Base-by-base conservation (phyloP, 2,329 filamentous ascomycete species). In the Fusarium sp. region DNA sequence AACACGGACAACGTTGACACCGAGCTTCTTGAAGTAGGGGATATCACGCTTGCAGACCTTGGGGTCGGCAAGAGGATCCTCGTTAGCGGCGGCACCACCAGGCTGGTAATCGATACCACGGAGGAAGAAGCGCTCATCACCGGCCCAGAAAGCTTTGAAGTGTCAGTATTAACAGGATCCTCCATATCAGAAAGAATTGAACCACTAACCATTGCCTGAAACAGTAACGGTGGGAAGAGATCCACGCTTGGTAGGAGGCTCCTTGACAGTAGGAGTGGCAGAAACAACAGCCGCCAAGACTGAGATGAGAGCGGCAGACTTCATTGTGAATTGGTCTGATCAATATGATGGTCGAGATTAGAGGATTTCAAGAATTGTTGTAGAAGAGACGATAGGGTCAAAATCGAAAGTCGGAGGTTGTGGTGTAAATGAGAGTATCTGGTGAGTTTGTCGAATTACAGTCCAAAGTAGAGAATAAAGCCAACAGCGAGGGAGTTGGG, bases 1-100 rank as follows among this genome's bases (percentile, higher is more conserved):
- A 66, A 97, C 92, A 80, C 94, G 94, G 77, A 97, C 85, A 28
- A 93, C 94, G 85, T 97, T 97, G 82, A 97, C 84, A 49, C 94
- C 93, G 51, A 97, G 85, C 71, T 93, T 87, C 83, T 92, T 88
- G 88, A 97, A 97, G 78, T 93, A 85, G 52, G 83, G 81, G 73
- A 97, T 91, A 77, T 97, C 93, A 70, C 94, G 91, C 79, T 88
- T 86, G 87, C 94, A 97, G 75, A 85, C 81, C 5, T 80, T 80
- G 26, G 83, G 77, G 74, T 97, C 90, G 66, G 92, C 89, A 54
- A 97, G 90, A 64, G 94, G 93, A 77, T 97, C 94, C n/a, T 72
- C 53, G 71, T 83, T 82, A 64, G 78, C 79, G 4, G 86, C 84
- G 30, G 86, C 85, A 67, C 86, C 87, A 65, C 86, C 87, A n/a